These are phyloP conservation scores for Berkeleyomyces rouxiae DNA, from an alignment of 2,329 filamentous ascomycete genomes.

Conservation along the genomic window DNA sequence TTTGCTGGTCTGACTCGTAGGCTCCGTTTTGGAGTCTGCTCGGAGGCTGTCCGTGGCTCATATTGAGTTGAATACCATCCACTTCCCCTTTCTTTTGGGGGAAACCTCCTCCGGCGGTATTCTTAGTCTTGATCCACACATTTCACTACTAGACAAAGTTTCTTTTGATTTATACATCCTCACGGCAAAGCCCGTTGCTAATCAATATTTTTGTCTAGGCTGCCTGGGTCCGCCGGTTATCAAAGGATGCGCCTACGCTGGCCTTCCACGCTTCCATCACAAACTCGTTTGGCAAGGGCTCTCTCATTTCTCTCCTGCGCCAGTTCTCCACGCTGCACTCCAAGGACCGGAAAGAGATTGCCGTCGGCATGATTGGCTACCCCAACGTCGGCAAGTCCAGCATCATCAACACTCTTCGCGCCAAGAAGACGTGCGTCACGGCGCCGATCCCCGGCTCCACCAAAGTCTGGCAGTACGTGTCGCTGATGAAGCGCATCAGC, in stretches of 20 bases:
- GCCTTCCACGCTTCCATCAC: constrained; percentile 91
- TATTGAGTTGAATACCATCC: constrained; percentile 91
- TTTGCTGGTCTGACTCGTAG: constrained; percentile 41
- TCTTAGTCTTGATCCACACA: constrained; percentile 99
- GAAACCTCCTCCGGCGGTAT: constrained; percentile 50
- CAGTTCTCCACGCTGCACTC: constrained; percentile 86
- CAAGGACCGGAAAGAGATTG: constrained; percentile 75
- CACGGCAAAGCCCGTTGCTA: constrained; percentile 12
- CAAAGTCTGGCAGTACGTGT: constrained; percentile 97
- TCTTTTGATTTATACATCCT: constrained; percentile 14
- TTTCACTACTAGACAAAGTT: constrained; percentile 16
- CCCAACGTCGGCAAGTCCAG: constrained; percentile 93
- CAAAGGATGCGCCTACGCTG: constrained; percentile 81
- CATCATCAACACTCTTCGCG: constrained; percentile 89
- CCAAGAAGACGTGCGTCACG: constrained; percentile 86
- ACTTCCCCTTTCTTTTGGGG: constrained; percentile 30
- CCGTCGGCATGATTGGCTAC: constrained; percentile 59
- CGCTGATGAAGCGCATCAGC: constrained; percentile 75
- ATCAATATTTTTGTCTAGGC: constrained; percentile 39
- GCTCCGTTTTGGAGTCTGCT: constrained; percentile 80
- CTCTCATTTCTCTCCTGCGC: constrained; percentile 73
- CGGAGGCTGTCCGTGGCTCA: constrained; percentile 61
- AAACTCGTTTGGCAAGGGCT: constrained; percentile 93
- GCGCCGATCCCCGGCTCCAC: constrained; percentile 75
- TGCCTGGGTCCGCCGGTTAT: constrained; percentile 76